A percentile compares a stretch with the other conserved stretches of the same genome.
These are phyloP conservation scores for Lachancea fermentati DNA, from an alignment of 805 yeast species.

Conservation along the genomic window DNA sequence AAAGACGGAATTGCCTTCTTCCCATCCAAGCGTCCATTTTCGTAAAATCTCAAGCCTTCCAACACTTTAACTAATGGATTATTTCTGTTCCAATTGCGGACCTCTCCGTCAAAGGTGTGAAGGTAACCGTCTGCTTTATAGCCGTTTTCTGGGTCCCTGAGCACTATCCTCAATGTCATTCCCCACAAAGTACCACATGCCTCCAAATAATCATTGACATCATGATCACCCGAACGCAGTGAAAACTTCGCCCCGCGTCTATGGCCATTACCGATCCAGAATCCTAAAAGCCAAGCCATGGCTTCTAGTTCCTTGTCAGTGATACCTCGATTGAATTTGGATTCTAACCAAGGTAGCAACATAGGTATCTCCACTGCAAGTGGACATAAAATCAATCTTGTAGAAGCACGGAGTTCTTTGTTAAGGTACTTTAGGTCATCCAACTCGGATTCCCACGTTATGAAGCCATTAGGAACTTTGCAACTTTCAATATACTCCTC, in stretches of 20 bases:
- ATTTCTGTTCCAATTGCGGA: conserved; percentile 5
- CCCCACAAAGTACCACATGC: conserved; percentile 6
- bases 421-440: conserved; percentile 1
- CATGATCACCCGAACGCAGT: conserved; percentile 8
- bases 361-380: conserved; percentile 8
- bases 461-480: conserved; percentile 1
- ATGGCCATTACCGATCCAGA: conserved; percentile 13
- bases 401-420: conserved; percentile 5
- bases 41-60: conserved; percentile 4
- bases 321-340: conserved; percentile 1
- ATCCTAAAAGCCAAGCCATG: conserved; percentile 14
- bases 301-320: conserved; percentile 5
- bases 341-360: conserved; percentile 8
- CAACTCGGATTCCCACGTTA: conserved; percentile 7
- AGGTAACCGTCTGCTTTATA: conserved; percentile 5
- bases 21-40: conserved; percentile 3
- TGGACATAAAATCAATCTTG: conserved; percentile 5
- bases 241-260: conserved; percentile 8
- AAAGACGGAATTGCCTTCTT: conserved; percentile 6
- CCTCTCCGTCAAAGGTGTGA: background rate
- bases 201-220: conserved; percentile 6
- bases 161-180: conserved; percentile 5
- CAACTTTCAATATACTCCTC: background rate
- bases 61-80: conserved; percentile 7
- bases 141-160: background rate